Evolutionary conservation across 805 yeast species (phyloP), one percentile per base, ranked within the genome.

Genomic region (Wickerhamomyces subpelliculosus): DNA sequence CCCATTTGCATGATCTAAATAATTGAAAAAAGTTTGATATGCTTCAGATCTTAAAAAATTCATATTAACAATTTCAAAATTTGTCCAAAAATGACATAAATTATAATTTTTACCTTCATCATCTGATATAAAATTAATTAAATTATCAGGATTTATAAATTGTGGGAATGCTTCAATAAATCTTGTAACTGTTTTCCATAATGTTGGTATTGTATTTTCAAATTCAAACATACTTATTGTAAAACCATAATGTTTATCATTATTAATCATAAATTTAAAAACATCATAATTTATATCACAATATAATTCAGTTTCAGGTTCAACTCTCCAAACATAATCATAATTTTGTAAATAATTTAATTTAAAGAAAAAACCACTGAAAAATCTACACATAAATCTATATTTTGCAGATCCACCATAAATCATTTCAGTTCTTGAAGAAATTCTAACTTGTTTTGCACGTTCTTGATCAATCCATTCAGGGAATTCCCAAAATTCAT

Each of bases 371-470:
- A 62, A 64, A 1, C 93, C 93, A 8, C 81, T 70, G 58, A 82
- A 81, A 61, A 78, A 84, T 33, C 87, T 77, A 57, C 94, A 84
- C 84, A 77, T 77, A 53, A 73, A 75, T 36, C 81, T 52, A 49
- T 77, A 77, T 12, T 73, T 65, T 43, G 61, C 61, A n/a, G 65
- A 58, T 10, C 63, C 68, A 11, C 83, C 84, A 39, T 68, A 67
- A 40, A 62, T 61, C 47, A 69, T 53, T 9, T 44, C 38, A 18
- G 64, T 51, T 16, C 66, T 60, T 8, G 48, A 48, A 27, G 57
- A 59, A 3, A 47, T 35, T 17, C 55, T 44, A 5, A 47, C 47
- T 62, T 45, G 12, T 52, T 44, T 48, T 34, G 73, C 70, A 27
- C 43, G 45, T 0, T 44, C 47, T 35, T 46, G 45, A 43, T 74